phyloP scores from a whole-genome alignment of 257 asterid species.

The Capsicum chinense region DNA sequence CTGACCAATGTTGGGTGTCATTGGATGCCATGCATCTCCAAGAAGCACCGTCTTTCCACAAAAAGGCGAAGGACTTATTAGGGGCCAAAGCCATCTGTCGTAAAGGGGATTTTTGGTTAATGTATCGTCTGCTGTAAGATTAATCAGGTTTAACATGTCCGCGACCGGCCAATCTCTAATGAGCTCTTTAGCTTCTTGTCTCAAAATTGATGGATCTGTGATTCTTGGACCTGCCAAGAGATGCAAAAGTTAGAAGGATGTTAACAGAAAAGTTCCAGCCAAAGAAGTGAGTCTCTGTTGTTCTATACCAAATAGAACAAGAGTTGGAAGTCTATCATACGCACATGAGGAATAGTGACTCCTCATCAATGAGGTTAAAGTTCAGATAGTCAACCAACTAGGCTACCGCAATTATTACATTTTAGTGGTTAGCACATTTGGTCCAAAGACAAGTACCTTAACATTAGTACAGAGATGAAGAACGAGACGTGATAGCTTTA shows the following conservation, averaged over 20 bases:
- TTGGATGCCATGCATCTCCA: conserved; percentile 98
- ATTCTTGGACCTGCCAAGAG: conserved; percentile 64
- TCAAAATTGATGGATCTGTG: conserved; percentile 65
- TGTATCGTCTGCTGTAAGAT: conserved; percentile 71
- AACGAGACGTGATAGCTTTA: too few relatives aligned
- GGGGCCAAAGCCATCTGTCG: conserved; percentile 94
- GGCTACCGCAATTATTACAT: neutral
- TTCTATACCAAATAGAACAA: neutral
- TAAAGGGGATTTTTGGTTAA: conserved; percentile 65
- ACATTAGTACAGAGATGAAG: too few relatives aligned
- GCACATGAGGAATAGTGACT: neutral
- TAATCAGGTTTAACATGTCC: conserved; percentile 54
- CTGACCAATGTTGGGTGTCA: conserved; percentile 97
- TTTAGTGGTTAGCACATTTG: too few relatives aligned
- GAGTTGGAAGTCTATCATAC: neutral
- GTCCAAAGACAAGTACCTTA: too few relatives aligned
- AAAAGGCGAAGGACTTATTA: conserved; percentile 60
- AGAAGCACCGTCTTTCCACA: conserved; percentile 66
- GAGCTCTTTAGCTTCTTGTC: conserved; percentile 52
- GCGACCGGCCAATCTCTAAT: conserved; percentile 54
- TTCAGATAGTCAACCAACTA: neutral
- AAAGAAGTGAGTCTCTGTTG: neutral
- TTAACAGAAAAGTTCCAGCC: neutral
- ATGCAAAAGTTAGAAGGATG: neutral
- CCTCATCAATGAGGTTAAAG: neutral